Evolutionary conservation across 2,329 filamentous ascomycete genomes (phyloP).

Genomic region (Fusarium penzigii): DNA sequence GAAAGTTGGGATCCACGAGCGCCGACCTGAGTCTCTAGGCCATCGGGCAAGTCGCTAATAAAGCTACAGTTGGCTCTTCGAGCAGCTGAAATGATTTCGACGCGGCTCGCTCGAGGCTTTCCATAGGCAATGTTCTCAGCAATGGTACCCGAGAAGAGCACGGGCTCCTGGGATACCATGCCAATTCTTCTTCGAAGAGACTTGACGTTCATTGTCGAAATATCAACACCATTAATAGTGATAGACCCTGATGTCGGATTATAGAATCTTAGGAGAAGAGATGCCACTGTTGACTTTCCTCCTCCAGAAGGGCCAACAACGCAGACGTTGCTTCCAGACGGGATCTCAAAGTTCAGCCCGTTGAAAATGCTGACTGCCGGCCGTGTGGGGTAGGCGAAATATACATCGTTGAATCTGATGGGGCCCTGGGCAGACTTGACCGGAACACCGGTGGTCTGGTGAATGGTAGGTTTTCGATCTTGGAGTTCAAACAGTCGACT

Average conservation of each 20-base stretch:
- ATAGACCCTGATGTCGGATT: conserved; percentile 76
- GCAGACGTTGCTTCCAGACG: conserved; percentile 90
- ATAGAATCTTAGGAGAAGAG: conserved; percentile 90
- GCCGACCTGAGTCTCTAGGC: conserved; percentile 90
- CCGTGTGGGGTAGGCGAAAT: conserved; percentile 90
- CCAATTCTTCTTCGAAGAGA: conserved; percentile 90
- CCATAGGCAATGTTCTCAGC: conserved; percentile 93
- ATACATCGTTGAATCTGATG: conserved; percentile 84
- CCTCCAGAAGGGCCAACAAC: conserved; percentile 96
- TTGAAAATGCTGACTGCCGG: conserved; percentile 92
- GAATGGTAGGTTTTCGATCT: conserved; percentile 82
- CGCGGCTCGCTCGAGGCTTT: conserved; percentile 72
- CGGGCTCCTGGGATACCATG: conserved; percentile 93
- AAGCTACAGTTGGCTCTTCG: conserved; percentile 94
- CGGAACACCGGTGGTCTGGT: conserved; percentile 77
- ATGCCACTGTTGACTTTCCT: conserved; percentile 93
- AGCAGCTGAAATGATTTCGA: conserved; percentile 84
- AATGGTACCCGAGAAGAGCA: conserved; percentile 83
- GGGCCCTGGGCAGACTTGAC: conserved; percentile 84
- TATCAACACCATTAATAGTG: conserved; percentile 80
- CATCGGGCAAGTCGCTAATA: conserved; percentile 94
- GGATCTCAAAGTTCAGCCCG: conserved; percentile 85
- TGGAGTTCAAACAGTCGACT: conserved; percentile 94
- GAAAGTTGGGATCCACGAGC: conserved; percentile 91
- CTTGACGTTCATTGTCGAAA: conserved; percentile 87